Conservation (phyloP, 495 filamentous ascomycete genomes). For the Ascobolus immersus region DNA sequence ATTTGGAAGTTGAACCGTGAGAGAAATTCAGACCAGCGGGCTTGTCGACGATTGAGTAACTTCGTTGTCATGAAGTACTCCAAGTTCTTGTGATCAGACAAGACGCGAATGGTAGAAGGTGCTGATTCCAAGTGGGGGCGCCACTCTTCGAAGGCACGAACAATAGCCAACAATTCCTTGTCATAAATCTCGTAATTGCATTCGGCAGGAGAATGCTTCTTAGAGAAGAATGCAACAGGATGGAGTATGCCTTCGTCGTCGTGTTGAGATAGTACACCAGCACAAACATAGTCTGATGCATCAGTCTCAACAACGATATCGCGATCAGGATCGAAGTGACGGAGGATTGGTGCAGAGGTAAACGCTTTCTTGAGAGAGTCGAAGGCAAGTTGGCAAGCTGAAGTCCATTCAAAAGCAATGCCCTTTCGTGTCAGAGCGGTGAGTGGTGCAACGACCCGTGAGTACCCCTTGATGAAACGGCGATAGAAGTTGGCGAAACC, state of each 20-base stretch:
- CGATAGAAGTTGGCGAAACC: conserved; percentile 10
- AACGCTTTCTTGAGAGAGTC: neutral
- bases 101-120: conserved; percentile 2
- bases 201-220: conserved; percentile 3
- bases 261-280: conserved; percentile 2
- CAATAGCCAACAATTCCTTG: conserved; percentile 1
- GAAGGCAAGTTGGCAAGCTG: neutral
- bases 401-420: no score
- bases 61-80: conserved; percentile 15
- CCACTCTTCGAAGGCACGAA: conserved; percentile 14
- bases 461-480: conserved; percentile 1
- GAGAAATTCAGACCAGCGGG: conserved; percentile 1
- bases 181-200: conserved; percentile 3
- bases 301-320: conserved; percentile 3
- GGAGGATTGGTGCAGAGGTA: neutral
- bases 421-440: no score
- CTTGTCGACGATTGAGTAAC: conserved; percentile 2
- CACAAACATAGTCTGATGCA: conserved; percentile 2
- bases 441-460: no score
- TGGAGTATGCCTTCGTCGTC: conserved; percentile 3
- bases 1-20: conserved; percentile 4
- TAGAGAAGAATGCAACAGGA: conserved; percentile 4
- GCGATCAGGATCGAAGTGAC: conserved; percentile 2
- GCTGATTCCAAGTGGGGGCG: conserved; percentile 11
- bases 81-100: conserved; percentile 12